Conservation (phyloP, 192 early-diverging fungal genomes). For the Entomortierella chlamydospora region DNA sequence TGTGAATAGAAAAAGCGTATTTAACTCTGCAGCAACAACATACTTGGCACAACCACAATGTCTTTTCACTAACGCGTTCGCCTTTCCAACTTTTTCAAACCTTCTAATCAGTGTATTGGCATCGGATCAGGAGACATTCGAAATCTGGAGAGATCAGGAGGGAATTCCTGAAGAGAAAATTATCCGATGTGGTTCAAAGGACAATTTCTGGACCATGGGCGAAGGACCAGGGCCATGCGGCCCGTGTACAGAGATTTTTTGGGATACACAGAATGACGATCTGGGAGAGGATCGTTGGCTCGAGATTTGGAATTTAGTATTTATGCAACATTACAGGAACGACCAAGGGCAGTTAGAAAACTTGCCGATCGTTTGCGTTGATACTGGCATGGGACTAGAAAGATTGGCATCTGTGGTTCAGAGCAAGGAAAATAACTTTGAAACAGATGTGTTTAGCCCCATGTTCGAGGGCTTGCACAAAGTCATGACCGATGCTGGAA, state of each 20-base stretch:
- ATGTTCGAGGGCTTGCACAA: conserved; percentile 58
- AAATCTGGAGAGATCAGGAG: conserved; percentile 65
- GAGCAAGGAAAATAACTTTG: conserved; percentile 62
- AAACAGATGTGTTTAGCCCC: conserved; percentile 63
- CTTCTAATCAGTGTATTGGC: conserved; percentile 55
- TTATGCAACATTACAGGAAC: conserved; percentile 67
- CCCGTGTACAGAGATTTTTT: conserved; percentile 73
- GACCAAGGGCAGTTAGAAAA: conserved; percentile 58
- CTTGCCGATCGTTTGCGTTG: conserved; percentile 65
- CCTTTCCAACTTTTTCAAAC: not conserved
- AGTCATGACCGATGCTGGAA: conserved; percentile 46
- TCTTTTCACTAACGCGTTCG: not conserved
- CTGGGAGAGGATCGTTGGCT: conserved; percentile 63
- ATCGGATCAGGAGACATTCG: conserved; percentile 64
- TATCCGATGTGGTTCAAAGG: conserved; percentile 58
- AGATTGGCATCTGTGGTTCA: conserved; percentile 65
- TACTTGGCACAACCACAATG: too few relatives aligned
- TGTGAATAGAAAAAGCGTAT: not conserved
- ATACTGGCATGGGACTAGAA: conserved; percentile 73
- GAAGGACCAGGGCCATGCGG: conserved; percentile 73
- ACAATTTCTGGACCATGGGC: conserved; percentile 76
- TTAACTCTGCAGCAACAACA: not conserved
- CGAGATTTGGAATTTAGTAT: conserved; percentile 75
- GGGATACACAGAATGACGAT: conserved; percentile 63
- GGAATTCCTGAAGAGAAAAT: conserved; percentile 66